A percentile compares a stretch with the other conserved stretches of the same genome.
phyloP scores from a whole-genome alignment of 2,329 filamentous ascomycete genomes.

The Botrytis deweyae region DNA sequence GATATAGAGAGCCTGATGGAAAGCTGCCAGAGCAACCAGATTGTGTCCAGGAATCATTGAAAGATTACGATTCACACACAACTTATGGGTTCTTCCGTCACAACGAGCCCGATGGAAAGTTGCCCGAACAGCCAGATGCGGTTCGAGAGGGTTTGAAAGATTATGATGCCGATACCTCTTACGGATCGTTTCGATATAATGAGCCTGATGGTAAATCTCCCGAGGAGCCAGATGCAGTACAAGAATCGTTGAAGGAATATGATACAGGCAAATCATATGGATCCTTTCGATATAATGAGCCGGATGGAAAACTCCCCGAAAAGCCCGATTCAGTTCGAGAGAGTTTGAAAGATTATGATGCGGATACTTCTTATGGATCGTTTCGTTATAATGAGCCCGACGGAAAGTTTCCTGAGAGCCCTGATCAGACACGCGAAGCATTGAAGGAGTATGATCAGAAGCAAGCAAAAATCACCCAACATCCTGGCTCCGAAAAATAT shows the following conservation, averaged over 20 bases:
- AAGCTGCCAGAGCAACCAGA: conserved; percentile 31
- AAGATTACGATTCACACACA: conserved; percentile 23
- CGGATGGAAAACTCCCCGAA: conserved; percentile 29
- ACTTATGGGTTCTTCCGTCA: conserved; percentile 27
- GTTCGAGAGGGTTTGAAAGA: conserved; percentile 40
- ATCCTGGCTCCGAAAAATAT: conserved; percentile 18
- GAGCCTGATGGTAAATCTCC: conserved; percentile 42
- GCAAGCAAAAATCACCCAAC: neutral
- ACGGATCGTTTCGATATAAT: conserved; percentile 34
- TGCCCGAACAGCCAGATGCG: conserved; percentile 33
- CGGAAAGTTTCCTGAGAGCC: conserved; percentile 30
- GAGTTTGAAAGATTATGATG: conserved; percentile 34
- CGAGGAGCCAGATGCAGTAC: conserved; percentile 33
- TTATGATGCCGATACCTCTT: conserved; percentile 20
- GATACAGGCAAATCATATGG: conserved; percentile 36
- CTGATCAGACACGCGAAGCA: conserved; percentile 38
- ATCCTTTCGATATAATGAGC: conserved; percentile 32
- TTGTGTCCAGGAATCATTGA: conserved; percentile 42
- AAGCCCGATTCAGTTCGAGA: conserved; percentile 40
- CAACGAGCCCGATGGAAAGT: conserved; percentile 34
- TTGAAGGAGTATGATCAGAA: conserved; percentile 33
- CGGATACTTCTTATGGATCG: conserved; percentile 24
- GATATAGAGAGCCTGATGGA: conserved; percentile 34
- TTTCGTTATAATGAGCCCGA: conserved; percentile 34
- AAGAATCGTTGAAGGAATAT: conserved; percentile 43